Base-by-base conservation (phyloP, 306 rosid genomes). In the Coriaria nepalensis region DNA sequence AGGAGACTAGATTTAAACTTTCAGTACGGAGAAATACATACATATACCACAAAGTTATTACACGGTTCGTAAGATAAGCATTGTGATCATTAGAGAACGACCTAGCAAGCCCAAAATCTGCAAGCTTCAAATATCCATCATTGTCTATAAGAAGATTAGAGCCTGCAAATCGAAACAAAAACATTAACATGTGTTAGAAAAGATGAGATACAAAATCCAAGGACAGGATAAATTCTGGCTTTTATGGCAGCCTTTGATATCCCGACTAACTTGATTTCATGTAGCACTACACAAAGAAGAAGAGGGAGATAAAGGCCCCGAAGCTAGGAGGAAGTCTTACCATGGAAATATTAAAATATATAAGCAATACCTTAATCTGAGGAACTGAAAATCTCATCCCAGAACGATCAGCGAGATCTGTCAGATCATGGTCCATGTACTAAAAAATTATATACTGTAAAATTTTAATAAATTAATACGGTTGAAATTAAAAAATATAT, bases 311-410 rank as follows among this genome's bases (percentile, higher is more conserved):
- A 20, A 20, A 20, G 2, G 33, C 10, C 8, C 8, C 5, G 34
- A 15, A 47, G 8, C 43, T 5, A 51, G 12, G 8, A 39, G 11
- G 9, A 35, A 35, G 12, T 34, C 40, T 43, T 43, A 63, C 57
- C 5, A 14, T 13, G 39, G 46, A 12, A 9, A 12, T 7, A 32
- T 6, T 35, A 7, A 5, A 14, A 10, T 41, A 36, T 7, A 20
- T 42, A 6, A 43, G 47, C 40, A 9, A 43, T 56, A 73, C 79
- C 74, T 73, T 73, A 45, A 73, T 73, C 49, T 73, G 79, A 10
- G 79, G 68, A n/a, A 73, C 75, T 33, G 75, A 68, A 73, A 73
- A 73, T 49, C 74, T 68, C 79, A 73, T 73, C 51, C 72, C 79
- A 29, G 79, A 74, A 46, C 79, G 68, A 54, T 73, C 79, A 32